These are phyloP conservation scores for Capsicum rhomboideum DNA, from an alignment of 257 asterid species.

Conservation along the genomic window DNA sequence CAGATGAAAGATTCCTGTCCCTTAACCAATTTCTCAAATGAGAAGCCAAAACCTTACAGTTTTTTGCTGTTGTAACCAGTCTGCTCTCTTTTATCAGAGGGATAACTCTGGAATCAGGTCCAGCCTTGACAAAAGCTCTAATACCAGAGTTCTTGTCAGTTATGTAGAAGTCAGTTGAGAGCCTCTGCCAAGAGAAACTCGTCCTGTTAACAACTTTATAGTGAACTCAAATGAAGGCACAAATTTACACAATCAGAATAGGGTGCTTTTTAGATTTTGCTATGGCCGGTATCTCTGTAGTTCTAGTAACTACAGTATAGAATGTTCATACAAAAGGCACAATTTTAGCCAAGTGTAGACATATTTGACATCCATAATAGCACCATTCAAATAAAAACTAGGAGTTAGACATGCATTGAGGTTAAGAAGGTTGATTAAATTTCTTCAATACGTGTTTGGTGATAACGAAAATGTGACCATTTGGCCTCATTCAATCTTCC, in stretches of 20 bases:
- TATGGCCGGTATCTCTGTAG: background rate
- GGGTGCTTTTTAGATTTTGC: background rate
- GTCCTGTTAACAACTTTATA: background rate
- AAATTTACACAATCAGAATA: background rate
- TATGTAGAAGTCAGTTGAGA: slow-evolving; percentile 29
- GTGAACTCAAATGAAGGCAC: background rate
- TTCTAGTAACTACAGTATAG: background rate
- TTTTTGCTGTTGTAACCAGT: slow-evolving; percentile 23
- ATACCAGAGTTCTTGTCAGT: slow-evolving; percentile 29
- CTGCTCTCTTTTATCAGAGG: slow-evolving; percentile 28
- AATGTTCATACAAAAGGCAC: background rate
- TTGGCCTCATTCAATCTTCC: background rate
- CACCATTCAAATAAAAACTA: background rate
- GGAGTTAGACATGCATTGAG: background rate
- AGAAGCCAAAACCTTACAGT: slow-evolving; percentile 21
- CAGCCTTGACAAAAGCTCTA: slow-evolving; percentile 33
- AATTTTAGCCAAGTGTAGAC: background rate
- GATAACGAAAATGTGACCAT: background rate
- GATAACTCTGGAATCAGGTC: slow-evolving; percentile 18
- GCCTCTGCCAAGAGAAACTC: slow-evolving; percentile 22
- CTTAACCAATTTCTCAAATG: slow-evolving; percentile 31
- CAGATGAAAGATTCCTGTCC: slow-evolving; percentile 33
- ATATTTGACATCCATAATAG: background rate
- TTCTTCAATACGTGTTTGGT: background rate
- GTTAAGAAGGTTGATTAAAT: background rate